Evolutionary conservation across 2,329 filamentous ascomycete species (phyloP), one percentile per base, ranked within the genome.

Genomic region (Fusarium nanum): DNA sequence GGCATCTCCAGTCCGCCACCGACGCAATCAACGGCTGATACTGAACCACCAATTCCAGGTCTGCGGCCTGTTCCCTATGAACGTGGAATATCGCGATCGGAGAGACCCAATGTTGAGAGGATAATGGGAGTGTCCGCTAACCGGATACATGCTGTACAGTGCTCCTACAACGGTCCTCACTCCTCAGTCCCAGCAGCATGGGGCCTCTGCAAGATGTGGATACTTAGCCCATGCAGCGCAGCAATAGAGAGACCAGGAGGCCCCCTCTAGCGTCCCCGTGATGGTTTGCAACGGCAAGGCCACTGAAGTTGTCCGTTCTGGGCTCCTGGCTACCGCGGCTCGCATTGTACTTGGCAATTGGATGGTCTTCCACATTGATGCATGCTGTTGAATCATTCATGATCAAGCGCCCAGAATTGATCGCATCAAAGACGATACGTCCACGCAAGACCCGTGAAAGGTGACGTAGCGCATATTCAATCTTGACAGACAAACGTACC

Each of bases 281-380:
- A 68, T 74, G 52, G 73, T 74, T 74, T 68, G 54, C 65, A 69
- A 68, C 59, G 52, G 60, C 62, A 60, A 61, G 60, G 46, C 64
- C 67, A 61, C 32, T 42, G 49, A 42, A 42, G 34, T 53, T 14
- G 18, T 42, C 45, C 22, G 25, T 60, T 44, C 56, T 47, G 65
- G 41, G 57, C 40, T 56, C 23, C 60, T 71, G 73, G 73, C 65
- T 75, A 75, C 73, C 72, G 73, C 73, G 73, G 73, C 73, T 75
- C 70, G 57, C 59, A 62, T 71, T 60, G 60, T 49, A 55, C 73
- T 72, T 54, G 69, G 65, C 64, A 44, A 48, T 56, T 53, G 59
- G 54, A 62, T 59, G 62, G 62, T 68, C 65, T 67, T 63, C 67
- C 54, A 56, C 62, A 37, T 50, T 44, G 55, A 27, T 34, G 46